phyloP scores from a whole-genome alignment of 345 rosid genomes.

The Hirschfeldia incana region DNA sequence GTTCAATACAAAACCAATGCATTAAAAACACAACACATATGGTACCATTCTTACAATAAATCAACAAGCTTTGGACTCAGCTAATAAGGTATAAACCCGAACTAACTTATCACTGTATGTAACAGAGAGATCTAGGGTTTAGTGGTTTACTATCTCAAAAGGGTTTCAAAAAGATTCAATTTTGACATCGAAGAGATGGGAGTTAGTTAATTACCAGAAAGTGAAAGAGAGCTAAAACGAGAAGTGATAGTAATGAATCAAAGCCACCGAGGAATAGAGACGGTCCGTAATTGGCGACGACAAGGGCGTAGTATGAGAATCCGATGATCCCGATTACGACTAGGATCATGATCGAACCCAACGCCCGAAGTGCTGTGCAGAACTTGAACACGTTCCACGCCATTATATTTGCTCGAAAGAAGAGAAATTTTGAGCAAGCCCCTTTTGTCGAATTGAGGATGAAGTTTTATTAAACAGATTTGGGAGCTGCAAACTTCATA shows the following conservation, averaged over 20 bases:
- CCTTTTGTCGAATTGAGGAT: too few relatives aligned
- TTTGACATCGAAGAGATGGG: neutral
- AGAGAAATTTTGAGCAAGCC: neutral
- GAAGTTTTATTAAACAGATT: too few relatives aligned
- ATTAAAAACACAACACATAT: too few relatives aligned
- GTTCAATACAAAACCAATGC: too few relatives aligned
- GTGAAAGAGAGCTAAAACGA: constrained; percentile 57
- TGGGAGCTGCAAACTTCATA: too few relatives aligned
- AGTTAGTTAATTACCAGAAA: constrained; percentile 47
- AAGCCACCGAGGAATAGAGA: constrained; percentile 61
- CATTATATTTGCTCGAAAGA: constrained; percentile 37
- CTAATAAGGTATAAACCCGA: neutral
- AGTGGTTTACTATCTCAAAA: neutral
- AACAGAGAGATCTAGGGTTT: too few relatives aligned
- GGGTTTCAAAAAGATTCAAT: neutral
- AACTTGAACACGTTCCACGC: constrained; percentile 82
- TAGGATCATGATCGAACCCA: constrained; percentile 75
- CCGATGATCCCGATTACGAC: constrained; percentile 62
- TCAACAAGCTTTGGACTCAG: neutral
- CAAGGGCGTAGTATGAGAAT: constrained; percentile 65
- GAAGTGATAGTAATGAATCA: constrained; percentile 46
- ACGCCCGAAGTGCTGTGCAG: constrained; percentile 75
- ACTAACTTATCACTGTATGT: neutral
- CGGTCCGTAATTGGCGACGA: constrained; percentile 64
- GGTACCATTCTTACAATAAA: neutral